These are phyloP conservation scores for Kandelia obovata DNA, from an alignment of 345 rosid genomes.

Conservation along the genomic window DNA sequence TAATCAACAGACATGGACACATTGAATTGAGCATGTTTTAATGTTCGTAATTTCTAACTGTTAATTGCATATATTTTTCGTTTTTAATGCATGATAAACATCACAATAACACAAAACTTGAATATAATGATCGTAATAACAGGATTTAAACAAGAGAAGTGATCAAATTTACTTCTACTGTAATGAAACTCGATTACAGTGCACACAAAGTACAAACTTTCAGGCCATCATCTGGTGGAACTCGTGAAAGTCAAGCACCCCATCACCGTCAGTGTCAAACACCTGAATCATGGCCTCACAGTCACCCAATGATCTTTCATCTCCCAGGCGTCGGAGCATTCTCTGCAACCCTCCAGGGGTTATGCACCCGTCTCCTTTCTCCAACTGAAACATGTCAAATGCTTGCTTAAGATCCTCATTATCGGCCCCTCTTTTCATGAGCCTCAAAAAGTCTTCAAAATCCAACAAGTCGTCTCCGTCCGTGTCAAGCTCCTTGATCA, in stretches of 20 bases:
- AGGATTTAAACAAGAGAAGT: too few species aligned
- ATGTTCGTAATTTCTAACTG: too few species aligned
- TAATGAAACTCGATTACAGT: too few species aligned
- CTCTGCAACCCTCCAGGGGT: constrained; percentile 72
- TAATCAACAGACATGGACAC: too few species aligned
- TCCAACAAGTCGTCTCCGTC: constrained; percentile 67
- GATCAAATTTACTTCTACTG: too few species aligned
- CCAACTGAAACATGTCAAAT: constrained; percentile 81
- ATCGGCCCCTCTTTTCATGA: constrained; percentile 45
- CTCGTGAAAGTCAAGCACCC: constrained; percentile 79
- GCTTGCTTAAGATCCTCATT: constrained; percentile 62
- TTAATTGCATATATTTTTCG: too few species aligned
- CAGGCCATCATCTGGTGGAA: constrained; percentile 71
- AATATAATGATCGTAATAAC: too few species aligned
- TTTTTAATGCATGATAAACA: too few species aligned
- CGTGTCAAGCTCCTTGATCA: constrained; percentile 52
- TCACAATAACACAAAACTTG: too few species aligned
- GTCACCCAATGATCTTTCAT: constrained; percentile 55
- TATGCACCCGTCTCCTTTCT: constrained; percentile 72
- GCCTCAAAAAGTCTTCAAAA: constrained; percentile 57
- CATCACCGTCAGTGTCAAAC: constrained; percentile 77
- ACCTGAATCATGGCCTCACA: constrained; percentile 71
- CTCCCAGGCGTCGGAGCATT: constrained; percentile 67
- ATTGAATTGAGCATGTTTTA: too few species aligned
- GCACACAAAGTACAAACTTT: background rate